Evolutionary conservation across 345 rosid genomes (phyloP).

Genomic region (Populus ilicifolia): DNA sequence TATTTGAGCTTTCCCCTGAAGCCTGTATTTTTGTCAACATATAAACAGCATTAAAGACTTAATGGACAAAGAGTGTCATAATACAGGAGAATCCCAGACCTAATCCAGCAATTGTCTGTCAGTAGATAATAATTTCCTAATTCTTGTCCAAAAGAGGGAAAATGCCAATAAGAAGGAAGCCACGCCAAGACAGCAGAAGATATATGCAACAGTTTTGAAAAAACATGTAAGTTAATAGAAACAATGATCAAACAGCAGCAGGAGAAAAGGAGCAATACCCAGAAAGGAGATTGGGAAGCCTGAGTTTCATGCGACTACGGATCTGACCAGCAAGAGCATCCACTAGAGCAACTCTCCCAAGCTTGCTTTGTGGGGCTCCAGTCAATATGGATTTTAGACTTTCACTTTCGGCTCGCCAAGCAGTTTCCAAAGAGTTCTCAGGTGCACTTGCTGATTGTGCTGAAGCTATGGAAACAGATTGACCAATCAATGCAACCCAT

Average conservation of each 20-base stretch:
- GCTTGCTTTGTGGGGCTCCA: slow-evolving; percentile 88
- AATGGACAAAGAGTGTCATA: background rate
- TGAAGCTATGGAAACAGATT: slow-evolving; percentile 85
- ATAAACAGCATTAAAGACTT: background rate
- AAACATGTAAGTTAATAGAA: background rate
- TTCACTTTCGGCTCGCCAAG: slow-evolving; percentile 99
- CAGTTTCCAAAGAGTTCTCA: slow-evolving; percentile 93
- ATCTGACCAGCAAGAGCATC: slow-evolving; percentile 90
- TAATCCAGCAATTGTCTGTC: background rate
- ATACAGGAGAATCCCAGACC: background rate
- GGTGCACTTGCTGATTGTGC: slow-evolving; percentile 67
- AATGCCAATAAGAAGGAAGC: background rate
- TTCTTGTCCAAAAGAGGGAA: background rate
- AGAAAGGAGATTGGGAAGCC: slow-evolving; percentile 90
- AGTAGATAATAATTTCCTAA: background rate
- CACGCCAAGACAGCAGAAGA: background rate
- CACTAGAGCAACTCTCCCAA: slow-evolving; percentile 90
- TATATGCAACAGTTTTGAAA: background rate
- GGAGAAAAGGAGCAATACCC: slow-evolving; percentile 48
- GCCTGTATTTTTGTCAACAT: slow-evolving; percentile 38
- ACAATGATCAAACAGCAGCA: background rate
- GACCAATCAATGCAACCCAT: slow-evolving; percentile 99
- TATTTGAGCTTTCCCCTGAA: slow-evolving; percentile 86
- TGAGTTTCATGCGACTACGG: slow-evolving; percentile 80
- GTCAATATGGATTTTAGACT: slow-evolving; percentile 71